Evolutionary conservation across 106 monocot species (phyloP).

Genomic region (Dioscorea alata): DNA sequence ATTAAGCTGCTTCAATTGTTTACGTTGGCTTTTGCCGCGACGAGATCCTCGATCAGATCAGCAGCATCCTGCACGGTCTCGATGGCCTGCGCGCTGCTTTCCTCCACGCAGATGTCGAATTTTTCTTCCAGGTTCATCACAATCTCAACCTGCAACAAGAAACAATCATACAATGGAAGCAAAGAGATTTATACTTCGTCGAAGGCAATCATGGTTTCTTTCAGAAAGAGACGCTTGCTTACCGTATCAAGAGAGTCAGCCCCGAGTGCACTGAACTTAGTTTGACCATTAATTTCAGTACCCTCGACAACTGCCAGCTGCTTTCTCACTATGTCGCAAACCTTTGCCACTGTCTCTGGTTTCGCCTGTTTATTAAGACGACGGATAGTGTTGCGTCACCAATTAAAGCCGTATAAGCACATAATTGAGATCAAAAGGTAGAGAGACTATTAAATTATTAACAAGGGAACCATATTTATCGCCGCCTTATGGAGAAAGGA

Average conservation of each 20-base stretch:
- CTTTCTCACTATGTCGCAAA: slow-evolving; percentile 52
- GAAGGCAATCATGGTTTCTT: not conserved
- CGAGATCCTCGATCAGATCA: slow-evolving; percentile 43
- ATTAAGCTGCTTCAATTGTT: not conserved
- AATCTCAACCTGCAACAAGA: slow-evolving; percentile 41
- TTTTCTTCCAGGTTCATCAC: slow-evolving; percentile 64
- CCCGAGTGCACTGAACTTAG: slow-evolving; percentile 45
- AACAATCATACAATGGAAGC: not conserved
- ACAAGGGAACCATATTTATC: not conserved
- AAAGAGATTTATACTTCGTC: not conserved
- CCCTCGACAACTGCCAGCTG: slow-evolving; percentile 53
- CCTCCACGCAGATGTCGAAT: slow-evolving; percentile 52
- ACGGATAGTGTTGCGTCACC: not conserved
- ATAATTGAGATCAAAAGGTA: too few relatives aligned
- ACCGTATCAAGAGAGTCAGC: slow-evolving; percentile 68
- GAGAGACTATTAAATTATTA: not conserved
- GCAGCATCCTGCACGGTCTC: slow-evolving; percentile 56
- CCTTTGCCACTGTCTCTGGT: slow-evolving; percentile 61
- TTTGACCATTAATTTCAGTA: slow-evolving; percentile 29
- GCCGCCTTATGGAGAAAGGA: not conserved
- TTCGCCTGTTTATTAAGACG: slow-evolving; percentile 45
- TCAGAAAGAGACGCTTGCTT: not conserved
- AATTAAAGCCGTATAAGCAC: not conserved
- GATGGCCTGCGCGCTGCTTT: slow-evolving; percentile 42
- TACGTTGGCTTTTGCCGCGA: slow-evolving; percentile 9